Conservation (phyloP, 1,139 yeast genomes). For the Komagataea norvegica region DNA sequence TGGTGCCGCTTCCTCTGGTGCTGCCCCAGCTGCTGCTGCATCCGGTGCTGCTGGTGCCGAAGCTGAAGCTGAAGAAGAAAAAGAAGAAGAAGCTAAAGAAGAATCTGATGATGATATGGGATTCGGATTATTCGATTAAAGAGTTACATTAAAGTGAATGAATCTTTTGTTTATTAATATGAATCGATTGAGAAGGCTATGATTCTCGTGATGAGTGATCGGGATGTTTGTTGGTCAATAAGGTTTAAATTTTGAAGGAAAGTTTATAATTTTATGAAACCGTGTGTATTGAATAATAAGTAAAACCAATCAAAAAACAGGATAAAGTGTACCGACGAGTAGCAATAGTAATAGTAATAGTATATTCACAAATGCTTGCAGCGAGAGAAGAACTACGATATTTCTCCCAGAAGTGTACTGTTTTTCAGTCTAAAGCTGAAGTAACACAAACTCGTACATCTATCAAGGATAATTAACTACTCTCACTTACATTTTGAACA, state of each 20-base stretch:
- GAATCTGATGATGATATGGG: constrained; percentile 76
- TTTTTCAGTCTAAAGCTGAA: too few species aligned
- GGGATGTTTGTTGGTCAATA: neutral
- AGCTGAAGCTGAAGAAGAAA: constrained; percentile 51
- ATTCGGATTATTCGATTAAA: constrained; percentile 79
- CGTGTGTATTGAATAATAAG: constrained; percentile 6
- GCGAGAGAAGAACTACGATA: too few species aligned
- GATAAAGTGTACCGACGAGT: too few species aligned
- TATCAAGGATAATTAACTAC: neutral
- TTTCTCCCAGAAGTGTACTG: too few species aligned
- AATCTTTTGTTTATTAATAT: constrained; percentile 5
- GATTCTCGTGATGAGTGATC: too few species aligned
- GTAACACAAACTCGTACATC: too few species aligned
- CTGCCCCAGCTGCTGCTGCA: constrained; percentile 53
- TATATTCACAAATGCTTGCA: too few species aligned
- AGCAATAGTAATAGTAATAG: too few species aligned
- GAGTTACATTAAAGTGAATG: neutral
- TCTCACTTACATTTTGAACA: neutral
- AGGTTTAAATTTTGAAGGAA: constrained; percentile 1
- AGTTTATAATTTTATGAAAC: constrained; percentile 2
- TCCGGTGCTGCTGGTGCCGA: constrained; percentile 54
- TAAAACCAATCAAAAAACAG: too few species aligned
- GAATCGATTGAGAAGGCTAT: constrained; percentile 5
- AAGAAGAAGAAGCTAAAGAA: constrained; percentile 55
- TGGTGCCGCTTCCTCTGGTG: constrained; percentile 65